Evolutionary conservation across 1,284 basidiomycete genomes (phyloP).

Genomic region (Cryptococcus sp.): DNA sequence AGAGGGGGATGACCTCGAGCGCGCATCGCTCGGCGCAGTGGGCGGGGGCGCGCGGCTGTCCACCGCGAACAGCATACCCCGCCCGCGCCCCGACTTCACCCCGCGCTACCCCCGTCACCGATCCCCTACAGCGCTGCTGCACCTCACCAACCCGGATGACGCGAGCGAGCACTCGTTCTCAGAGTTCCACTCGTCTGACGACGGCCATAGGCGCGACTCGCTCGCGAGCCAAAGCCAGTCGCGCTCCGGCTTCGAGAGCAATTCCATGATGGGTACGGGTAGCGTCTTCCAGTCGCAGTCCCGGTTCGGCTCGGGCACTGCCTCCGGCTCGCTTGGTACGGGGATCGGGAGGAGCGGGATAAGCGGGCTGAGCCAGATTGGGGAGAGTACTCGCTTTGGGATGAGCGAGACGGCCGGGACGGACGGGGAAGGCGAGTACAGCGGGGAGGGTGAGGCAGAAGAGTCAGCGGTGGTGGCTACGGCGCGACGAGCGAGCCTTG

Average conservation of each 20-base stretch:
- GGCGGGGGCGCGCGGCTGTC: slow-evolving; percentile 32
- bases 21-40: slow-evolving; percentile 14
- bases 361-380: slow-evolving; percentile 31
- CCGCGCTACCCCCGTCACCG: slow-evolving; percentile 46
- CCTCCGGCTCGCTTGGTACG: slow-evolving; percentile 18
- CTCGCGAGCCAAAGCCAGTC: slow-evolving; percentile 3
- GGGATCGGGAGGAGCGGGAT: slow-evolving; percentile 10
- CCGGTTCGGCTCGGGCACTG: slow-evolving; percentile 10
- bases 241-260: slow-evolving; percentile 7
- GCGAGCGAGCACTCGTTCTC: slow-evolving; percentile 32
- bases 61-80: slow-evolving; percentile 33
- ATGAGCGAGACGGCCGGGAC: slow-evolving; percentile 32
- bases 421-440: slow-evolving; percentile 1
- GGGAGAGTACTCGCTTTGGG: slow-evolving; percentile 31
- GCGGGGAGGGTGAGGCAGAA: slow-evolving; percentile 34
- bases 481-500: slow-evolving; percentile 25
- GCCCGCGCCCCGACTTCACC: slow-evolving; percentile 46
- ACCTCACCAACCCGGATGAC: slow-evolving; percentile 30
- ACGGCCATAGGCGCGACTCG: slow-evolving; percentile 10
- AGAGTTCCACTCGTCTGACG: slow-evolving; percentile 29
- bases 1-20: slow-evolving; percentile 21
- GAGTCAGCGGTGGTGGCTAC: slow-evolving; percentile 39
- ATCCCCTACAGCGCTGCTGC: slow-evolving; percentile 31
- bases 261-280: slow-evolving; percentile 18
- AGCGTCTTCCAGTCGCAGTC: slow-evolving; percentile 14